Base-by-base conservation (phyloP, 1,284 basidiomycete species). In the Ganoderma lucidum region DNA sequence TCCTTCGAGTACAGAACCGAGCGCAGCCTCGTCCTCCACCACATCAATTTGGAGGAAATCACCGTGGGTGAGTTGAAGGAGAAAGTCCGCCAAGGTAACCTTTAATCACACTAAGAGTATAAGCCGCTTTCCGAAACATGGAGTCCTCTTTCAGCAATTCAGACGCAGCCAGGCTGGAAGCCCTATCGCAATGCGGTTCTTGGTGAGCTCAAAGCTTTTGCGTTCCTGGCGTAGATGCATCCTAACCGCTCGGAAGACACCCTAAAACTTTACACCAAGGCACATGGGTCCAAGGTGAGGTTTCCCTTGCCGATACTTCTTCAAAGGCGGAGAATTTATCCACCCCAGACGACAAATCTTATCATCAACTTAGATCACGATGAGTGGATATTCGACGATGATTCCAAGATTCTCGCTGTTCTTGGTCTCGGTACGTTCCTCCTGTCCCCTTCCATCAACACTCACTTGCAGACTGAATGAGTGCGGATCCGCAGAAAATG, bases 301-400 rank as follows among this genome's bases (percentile, higher is more conserved):
- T 42, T 51, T 69, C 32, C 6, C 9, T 37, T 32, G 8, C 9
- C 53, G 8, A 12, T 17, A 14, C 23, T 51, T 51, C 19, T 51
- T 44, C 35, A 30, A 63, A 41, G 39, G 12, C 14, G 35, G 8
- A 35, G 35, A 35, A 62, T 59, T 42, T 65, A 61, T 48, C 45
- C 17, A 39, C 3, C 32, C 30, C 78, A 97, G 96, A 96, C 96
- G 0, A 93, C 92, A 39, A 97, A 98, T 82, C 85, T 98, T 41
- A 97, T 98, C 80, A 97, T 98, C 77, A 98, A 98, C 80, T 86
- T 98, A 67, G 95, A 97, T 78, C 88, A 96, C 76, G 96, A 98
- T 74, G 95, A 97, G 45, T 96, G 95, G 94, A 94, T 97, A 74
- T 81, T 96, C 42, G 82, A 87, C 62, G 90, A 96, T 73, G 90